A percentile compares a stretch with the other conserved stretches of the same genome.
Evolutionary conservation across 106 monocot genomes (phyloP).

Genomic region (Acorus gramineus): DNA sequence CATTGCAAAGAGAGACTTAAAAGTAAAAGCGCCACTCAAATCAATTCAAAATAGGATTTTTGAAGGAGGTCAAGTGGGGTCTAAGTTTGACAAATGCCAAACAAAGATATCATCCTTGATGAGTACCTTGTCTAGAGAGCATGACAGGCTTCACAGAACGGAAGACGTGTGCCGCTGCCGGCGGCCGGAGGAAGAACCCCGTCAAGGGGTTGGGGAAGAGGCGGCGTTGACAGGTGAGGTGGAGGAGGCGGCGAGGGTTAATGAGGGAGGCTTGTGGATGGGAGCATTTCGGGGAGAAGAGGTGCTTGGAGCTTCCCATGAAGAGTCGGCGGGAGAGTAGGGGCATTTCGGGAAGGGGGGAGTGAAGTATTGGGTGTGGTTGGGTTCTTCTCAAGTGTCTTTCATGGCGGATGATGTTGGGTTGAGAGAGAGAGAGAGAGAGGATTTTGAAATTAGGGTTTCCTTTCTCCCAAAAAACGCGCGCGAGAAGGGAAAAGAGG

Average conservation of each 20-base stretch:
- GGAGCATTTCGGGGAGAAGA: neutral
- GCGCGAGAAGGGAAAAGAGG: no score
- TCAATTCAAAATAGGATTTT: no score
- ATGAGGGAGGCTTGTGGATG: slow-evolving; percentile 1
- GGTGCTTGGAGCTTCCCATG: slow-evolving; percentile 22
- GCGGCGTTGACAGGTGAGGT: slow-evolving; percentile 1
- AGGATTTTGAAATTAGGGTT: no score
- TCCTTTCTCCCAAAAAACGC: no score
- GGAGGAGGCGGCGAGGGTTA: slow-evolving; percentile 8
- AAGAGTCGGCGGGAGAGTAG: slow-evolving; percentile 12
- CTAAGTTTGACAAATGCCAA: no score
- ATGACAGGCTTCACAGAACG: neutral
- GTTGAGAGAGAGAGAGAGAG: no score
- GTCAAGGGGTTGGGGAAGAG: neutral
- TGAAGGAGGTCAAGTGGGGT: no score
- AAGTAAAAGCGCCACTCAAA: no score
- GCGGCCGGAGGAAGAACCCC: neutral
- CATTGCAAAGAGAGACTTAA: no score
- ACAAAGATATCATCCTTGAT: no score
- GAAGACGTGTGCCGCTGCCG: neutral
- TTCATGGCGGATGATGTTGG: neutral
- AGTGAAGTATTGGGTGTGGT: no score
- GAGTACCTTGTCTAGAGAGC: slow-evolving; percentile 3
- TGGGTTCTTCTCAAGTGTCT: no score
- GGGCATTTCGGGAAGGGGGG: slow-evolving; percentile 12